These are phyloP conservation scores for Malassezia yamatoensis DNA, from an alignment of 1,284 basidiomycete species.

Conservation along the genomic window DNA sequence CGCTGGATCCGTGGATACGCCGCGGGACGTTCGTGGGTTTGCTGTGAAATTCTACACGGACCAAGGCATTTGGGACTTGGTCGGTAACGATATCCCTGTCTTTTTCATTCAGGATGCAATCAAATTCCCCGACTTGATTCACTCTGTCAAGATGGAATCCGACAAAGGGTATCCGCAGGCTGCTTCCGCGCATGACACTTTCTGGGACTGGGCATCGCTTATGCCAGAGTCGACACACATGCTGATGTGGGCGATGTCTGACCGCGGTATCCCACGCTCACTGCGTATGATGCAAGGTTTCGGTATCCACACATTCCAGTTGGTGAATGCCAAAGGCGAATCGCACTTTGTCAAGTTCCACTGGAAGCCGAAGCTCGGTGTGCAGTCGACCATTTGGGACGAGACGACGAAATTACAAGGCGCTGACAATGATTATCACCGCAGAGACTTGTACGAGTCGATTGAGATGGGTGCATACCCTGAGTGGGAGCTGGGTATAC, in stretches of 20 bases:
- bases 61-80: slow-evolving; percentile 54
- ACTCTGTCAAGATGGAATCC: slow-evolving; percentile 69
- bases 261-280: slow-evolving; percentile 80
- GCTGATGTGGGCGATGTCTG: slow-evolving; percentile 47
- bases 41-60: slow-evolving; percentile 79
- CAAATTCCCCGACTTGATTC: slow-evolving; percentile 67
- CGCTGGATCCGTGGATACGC: slow-evolving; percentile 60
- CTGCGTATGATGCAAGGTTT: slow-evolving; percentile 55
- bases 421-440: slow-evolving; percentile 49
- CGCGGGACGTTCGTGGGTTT: slow-evolving; percentile 84
- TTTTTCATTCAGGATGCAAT: slow-evolving; percentile 47
- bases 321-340: slow-evolving; percentile 67
- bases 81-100: slow-evolving; percentile 35
- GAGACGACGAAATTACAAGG: slow-evolving; percentile 49
- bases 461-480: slow-evolving; percentile 39
- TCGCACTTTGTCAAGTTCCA: slow-evolving; percentile 74
- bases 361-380: slow-evolving; percentile 57
- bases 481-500: slow-evolving; percentile 32
- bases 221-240: slow-evolving; percentile 21
- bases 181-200: slow-evolving; percentile 30
- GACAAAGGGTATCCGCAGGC: slow-evolving; percentile 68
- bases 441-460: slow-evolving; percentile 40
- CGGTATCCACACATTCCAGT: slow-evolving; percentile 84
- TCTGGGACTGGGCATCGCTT: slow-evolving; percentile 63
- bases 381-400: slow-evolving; percentile 42